A percentile compares a stretch with the other conserved stretches of the same genome.
Evolutionary conservation across 108 stramenopile genomes (phyloP).

Genomic region (Skeletonema menzelii): DNA sequence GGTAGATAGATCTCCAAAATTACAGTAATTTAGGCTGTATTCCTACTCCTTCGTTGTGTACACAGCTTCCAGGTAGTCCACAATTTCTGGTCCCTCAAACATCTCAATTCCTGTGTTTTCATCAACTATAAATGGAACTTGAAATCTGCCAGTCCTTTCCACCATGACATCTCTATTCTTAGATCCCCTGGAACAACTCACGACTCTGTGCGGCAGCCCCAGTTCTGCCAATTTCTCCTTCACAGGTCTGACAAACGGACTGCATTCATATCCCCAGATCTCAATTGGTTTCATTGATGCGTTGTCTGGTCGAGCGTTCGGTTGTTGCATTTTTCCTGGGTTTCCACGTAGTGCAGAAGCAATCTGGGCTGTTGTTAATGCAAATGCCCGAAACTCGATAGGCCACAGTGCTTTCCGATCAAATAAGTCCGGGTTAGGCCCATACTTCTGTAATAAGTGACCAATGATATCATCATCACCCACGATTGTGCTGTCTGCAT

Average conservation of each 20-base stretch:
- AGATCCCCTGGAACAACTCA: conserved; percentile 81
- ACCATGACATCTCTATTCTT: conserved; percentile 78
- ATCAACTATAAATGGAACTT: conserved; percentile 87
- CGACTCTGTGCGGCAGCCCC: conserved; percentile 77
- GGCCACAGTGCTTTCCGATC: conserved; percentile 74
- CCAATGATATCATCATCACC: conserved; percentile 81
- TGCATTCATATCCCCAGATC: conserved; percentile 87
- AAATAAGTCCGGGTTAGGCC: conserved; percentile 56
- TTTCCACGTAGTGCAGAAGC: conserved; percentile 53
- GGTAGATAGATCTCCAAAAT: background rate
- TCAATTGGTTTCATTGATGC: conserved; percentile 70
- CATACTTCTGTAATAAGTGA: conserved; percentile 81
- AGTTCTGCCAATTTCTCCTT: conserved; percentile 72
- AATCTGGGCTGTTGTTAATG: conserved; percentile 54
- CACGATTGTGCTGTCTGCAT: conserved; percentile 67
- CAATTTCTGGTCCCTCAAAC: conserved; percentile 83
- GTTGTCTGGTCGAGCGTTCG: conserved; percentile 75
- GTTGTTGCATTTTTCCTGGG: conserved; percentile 49
- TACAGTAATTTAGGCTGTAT: background rate
- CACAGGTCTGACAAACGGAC: conserved; percentile 80
- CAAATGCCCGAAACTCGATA: conserved; percentile 61
- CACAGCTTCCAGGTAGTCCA: conserved; percentile 78
- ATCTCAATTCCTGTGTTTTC: conserved; percentile 79
- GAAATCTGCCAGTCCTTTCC: conserved; percentile 77
- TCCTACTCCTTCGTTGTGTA: conserved; percentile 57